Evolutionary conservation across 2,329 filamentous ascomycete genomes (phyloP), one percentile per base, ranked within the genome.

Genomic region (Arthrinium phaeospermum): DNA sequence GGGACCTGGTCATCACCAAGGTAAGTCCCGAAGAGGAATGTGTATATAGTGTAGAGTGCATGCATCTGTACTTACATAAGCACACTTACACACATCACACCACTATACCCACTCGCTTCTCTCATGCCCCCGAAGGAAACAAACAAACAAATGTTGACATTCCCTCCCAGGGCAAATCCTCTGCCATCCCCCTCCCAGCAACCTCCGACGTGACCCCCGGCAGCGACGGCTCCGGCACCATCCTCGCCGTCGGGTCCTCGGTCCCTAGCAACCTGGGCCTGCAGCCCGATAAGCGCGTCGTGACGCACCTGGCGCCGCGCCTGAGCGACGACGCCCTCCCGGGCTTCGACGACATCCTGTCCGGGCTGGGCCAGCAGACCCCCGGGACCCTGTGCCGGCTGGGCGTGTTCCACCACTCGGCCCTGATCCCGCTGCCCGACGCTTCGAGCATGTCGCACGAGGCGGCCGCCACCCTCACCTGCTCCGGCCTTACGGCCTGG

Each of bases 321-420:
- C 82, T 82, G 6, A 73, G 89, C 2, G 87, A 91, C 72, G 91
- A 90, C 47, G 85, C 85, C 0, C 84, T 91, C 10, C 86, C 90
- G 70, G 83, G 91, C 72, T 87, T 89, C 73, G 90, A 85, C 53
- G 84, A 87, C 47, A 91, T 89, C 78, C 83, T 88, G 70, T 85
- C 91, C 51, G 90, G 89, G 5, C 85, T 92, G 16, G 90, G 92
- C 61, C 82, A 84, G 74, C 84, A 86, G 75, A 88, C 88, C 0
- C 76, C 83, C 2, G 87, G 87, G 19, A 84, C 85, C 0, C 74
- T 89, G n/a, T 82, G 83, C 6, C 81, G 86, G 71, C 85, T 86
- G 71, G 84, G 86, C 19, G 80, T 83, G 30, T 88, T 88, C 75
- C 82, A 84, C 6, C 85, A 85, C 57, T 78, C 80, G 49, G 80